These are phyloP conservation scores for Schizochytrium sp. DNA, from an alignment of 108 stramenopile species.

Conservation along the genomic window DNA sequence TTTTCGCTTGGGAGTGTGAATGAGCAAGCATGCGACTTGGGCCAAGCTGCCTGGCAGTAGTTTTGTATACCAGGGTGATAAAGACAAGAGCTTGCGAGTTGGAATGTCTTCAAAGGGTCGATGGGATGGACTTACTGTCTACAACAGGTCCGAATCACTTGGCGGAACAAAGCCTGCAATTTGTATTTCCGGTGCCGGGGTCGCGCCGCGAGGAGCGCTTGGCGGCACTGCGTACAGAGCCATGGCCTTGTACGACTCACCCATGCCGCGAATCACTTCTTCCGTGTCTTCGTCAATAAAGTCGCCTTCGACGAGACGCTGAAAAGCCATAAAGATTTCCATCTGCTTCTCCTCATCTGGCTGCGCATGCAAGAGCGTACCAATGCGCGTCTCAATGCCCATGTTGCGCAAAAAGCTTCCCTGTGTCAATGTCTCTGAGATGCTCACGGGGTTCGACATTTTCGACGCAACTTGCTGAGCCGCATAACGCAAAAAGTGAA, in stretches of 20 bases:
- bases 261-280: slow-evolving; percentile 25
- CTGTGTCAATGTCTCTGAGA: slow-evolving; percentile 76
- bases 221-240: neutral
- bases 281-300: slow-evolving; percentile 70
- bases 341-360: slow-evolving; percentile 73
- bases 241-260: slow-evolving; percentile 17
- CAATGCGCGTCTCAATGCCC: slow-evolving; percentile 76
- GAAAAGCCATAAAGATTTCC: slow-evolving; percentile 61
- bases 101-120: too few relatives aligned
- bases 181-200: neutral
- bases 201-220: neutral
- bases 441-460: slow-evolving; percentile 22
- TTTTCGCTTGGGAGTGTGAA: too few relatives aligned
- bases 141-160: too few relatives aligned
- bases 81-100: too few relatives aligned
- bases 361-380: slow-evolving; percentile 62
- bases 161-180: neutral
- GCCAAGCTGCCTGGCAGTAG: too few relatives aligned
- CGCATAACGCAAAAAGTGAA: slow-evolving; percentile 35
- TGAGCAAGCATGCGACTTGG: too few relatives aligned
- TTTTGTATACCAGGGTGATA: too few relatives aligned
- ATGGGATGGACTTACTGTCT: too few relatives aligned
- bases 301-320: slow-evolving; percentile 70
- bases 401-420: slow-evolving; percentile 77
- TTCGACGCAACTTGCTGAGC: slow-evolving; percentile 29